These are phyloP conservation scores for Aegilops tauschii DNA, from an alignment of 176 grass and related monocot genomes.

Conservation along the genomic window DNA sequence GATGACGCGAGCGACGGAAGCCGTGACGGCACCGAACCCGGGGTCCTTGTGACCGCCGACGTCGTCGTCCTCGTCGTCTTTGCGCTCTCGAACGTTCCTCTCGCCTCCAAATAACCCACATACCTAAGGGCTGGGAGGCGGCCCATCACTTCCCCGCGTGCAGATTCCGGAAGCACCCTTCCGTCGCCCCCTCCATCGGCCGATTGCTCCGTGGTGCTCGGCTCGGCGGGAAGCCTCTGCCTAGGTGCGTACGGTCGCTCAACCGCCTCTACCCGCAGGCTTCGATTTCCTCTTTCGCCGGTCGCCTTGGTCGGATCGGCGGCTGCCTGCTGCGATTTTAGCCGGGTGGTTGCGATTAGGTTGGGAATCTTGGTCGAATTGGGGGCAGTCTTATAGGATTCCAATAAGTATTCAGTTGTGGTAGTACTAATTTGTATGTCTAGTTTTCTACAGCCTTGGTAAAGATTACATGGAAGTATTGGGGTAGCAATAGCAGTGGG, in stretches of 20 bases:
- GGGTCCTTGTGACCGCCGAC: not conserved
- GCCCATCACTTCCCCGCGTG: not conserved
- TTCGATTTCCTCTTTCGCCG: not conserved
- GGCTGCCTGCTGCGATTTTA: not conserved
- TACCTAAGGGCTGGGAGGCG: not conserved
- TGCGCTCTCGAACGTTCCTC: not conserved
- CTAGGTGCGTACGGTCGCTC: not conserved
- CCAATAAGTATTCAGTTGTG: not conserved
- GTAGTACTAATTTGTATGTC: not conserved
- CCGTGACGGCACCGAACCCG: not conserved
- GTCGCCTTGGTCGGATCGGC: not conserved
- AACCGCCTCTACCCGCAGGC: not conserved
- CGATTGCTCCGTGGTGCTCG: not conserved
- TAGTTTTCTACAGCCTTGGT: not conserved
- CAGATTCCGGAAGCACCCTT: not conserved
- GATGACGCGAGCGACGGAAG: not conserved
- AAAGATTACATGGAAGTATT: not conserved
- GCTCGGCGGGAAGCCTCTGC: not conserved
- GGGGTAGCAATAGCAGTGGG: not conserved
- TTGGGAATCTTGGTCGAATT: not conserved
- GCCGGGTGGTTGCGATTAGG: not conserved
- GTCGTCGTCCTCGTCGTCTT: not conserved
- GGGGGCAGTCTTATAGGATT: not conserved
- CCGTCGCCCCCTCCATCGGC: not conserved
- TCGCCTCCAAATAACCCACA: constrained; percentile 9